A percentile compares a stretch with the other conserved stretches of the same genome.
phyloP scores from a whole-genome alignment of 192 early-diverging fungal species.

The Phycomyces blakesleeanus region DNA sequence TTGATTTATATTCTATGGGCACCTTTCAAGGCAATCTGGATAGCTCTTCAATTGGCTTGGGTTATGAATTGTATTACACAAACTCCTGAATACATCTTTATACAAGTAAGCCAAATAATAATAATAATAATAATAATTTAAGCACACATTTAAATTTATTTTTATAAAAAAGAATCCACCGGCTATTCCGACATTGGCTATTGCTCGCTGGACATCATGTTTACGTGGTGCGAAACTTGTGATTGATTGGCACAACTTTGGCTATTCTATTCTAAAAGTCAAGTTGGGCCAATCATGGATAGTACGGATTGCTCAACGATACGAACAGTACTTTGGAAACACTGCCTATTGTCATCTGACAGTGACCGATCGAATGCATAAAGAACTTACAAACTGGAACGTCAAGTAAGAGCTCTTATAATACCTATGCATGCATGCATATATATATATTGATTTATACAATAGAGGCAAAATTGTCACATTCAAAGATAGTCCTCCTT shows the following conservation, averaged over 20 bases:
- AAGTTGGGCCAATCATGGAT: conserved; percentile 58
- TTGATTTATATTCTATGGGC: conserved; percentile 64
- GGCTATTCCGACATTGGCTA: conserved; percentile 83
- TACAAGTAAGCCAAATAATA: conserved; percentile 58
- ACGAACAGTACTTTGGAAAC: conserved; percentile 62
- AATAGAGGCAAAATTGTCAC: conserved; percentile 65
- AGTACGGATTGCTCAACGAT: conserved; percentile 54
- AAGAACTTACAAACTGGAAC: conserved; percentile 60
- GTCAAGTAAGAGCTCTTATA: conserved; percentile 69
- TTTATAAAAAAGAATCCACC: conserved; percentile 77
- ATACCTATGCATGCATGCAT: too few species aligned
- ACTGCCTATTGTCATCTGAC: conserved; percentile 77
- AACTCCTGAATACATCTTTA: conserved; percentile 62
- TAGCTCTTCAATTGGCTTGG: conserved; percentile 59
- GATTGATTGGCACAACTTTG: conserved; percentile 99
- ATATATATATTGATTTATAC: not conserved
- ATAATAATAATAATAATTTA: not conserved
- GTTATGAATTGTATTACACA: conserved; percentile 53
- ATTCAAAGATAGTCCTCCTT: conserved; percentile 80
- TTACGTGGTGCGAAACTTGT: conserved; percentile 68
- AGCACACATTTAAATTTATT: not conserved
- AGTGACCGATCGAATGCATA: conserved; percentile 81
- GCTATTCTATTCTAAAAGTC: conserved; percentile 79
- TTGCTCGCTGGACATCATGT: conserved; percentile 66
- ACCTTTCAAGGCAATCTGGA: conserved; percentile 60